Conservation (phyloP, 2,329 filamentous ascomycete genomes). For the Stagonosporopsis vannaccii region DNA sequence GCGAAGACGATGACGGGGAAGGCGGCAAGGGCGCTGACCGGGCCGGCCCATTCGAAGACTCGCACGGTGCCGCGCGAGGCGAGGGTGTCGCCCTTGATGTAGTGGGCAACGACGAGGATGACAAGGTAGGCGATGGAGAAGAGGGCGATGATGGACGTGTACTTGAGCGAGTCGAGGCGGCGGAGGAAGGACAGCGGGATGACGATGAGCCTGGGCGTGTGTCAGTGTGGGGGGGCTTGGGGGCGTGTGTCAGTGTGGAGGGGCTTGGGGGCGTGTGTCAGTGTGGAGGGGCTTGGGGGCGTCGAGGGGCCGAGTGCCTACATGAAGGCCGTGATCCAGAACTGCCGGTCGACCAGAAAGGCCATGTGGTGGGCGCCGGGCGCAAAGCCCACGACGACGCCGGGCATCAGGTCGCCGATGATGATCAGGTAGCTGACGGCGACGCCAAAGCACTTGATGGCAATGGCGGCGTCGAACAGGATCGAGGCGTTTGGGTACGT, state of each 20-base stretch:
- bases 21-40: conserved; percentile 79
- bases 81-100: conserved; percentile 76
- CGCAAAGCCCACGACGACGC: conserved; percentile 83
- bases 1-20: conserved; percentile 97
- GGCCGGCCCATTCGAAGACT: conserved; percentile 78
- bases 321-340: conserved; percentile 99
- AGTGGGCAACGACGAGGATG: conserved; percentile 92
- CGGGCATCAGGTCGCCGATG: conserved; percentile 97
- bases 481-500: conserved; percentile 97
- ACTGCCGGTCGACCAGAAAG: conserved; percentile 87
- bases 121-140: conserved; percentile 95
- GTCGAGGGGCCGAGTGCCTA: conserved; percentile 50
- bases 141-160: conserved; percentile 90
- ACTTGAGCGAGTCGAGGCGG: conserved; percentile 93
- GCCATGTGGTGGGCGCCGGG: conserved; percentile 67
- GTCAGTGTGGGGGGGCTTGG: no score
- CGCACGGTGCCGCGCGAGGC: conserved; percentile 77
- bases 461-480: conserved; percentile 93
- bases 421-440: conserved; percentile 98
- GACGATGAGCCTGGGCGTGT: conserved; percentile 73
- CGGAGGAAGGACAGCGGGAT: conserved; percentile 94
- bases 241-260: no score
- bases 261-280: no score
- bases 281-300: no score
- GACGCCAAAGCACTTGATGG: conserved; percentile 97